Evolutionary conservation across 2,329 filamentous ascomycete species (phyloP).

Genomic region (Elsinoe fawcettii): DNA sequence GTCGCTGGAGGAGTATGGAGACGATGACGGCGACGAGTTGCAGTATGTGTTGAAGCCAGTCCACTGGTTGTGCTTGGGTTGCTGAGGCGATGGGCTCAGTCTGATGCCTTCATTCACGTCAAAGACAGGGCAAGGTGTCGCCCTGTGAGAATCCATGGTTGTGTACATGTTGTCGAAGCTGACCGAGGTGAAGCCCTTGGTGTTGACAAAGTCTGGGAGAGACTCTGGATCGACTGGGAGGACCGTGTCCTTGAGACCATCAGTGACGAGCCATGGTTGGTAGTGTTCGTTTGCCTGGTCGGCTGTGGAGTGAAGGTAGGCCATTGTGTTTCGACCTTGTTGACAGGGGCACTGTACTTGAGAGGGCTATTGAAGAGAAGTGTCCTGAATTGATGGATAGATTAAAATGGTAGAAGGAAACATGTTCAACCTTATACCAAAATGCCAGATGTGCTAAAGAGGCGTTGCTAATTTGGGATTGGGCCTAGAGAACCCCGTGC

Average conservation of each 20-base stretch:
- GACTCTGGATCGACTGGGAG: conserved; percentile 6
- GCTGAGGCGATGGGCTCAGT: conserved; percentile 9
- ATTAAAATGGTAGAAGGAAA: background rate
- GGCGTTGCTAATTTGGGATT: conserved; percentile 13
- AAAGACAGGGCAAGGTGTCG: conserved; percentile 6
- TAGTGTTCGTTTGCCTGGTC: conserved; percentile 12
- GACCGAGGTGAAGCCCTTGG: conserved; percentile 2
- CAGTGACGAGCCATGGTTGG: conserved; percentile 9
- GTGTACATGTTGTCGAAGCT: conserved; percentile 13
- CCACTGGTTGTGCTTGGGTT: conserved; percentile 1
- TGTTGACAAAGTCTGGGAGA: conserved; percentile 7
- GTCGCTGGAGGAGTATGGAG: conserved; percentile 8
- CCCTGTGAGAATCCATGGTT: background rate
- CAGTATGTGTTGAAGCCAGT: conserved; percentile 5
- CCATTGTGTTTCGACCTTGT: conserved; percentile 11
- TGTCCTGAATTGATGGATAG: conserved; percentile 11
- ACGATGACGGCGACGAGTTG: conserved; percentile 11
- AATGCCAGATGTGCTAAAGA: conserved; percentile 7
- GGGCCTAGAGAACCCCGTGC: conserved; percentile 3
- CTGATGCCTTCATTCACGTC: conserved; percentile 8
- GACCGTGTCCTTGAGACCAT: conserved; percentile 11
- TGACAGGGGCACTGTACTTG: background rate
- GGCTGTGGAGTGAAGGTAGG: conserved; percentile 6
- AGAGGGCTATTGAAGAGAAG: conserved; percentile 5
- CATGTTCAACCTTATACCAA: conserved; percentile 14